Percentiles rank a stretch among this genome's conserved stretches.
phyloP scores from a whole-genome alignment of 1,284 basidiomycete species.

The Rhodofomes roseus region DNA sequence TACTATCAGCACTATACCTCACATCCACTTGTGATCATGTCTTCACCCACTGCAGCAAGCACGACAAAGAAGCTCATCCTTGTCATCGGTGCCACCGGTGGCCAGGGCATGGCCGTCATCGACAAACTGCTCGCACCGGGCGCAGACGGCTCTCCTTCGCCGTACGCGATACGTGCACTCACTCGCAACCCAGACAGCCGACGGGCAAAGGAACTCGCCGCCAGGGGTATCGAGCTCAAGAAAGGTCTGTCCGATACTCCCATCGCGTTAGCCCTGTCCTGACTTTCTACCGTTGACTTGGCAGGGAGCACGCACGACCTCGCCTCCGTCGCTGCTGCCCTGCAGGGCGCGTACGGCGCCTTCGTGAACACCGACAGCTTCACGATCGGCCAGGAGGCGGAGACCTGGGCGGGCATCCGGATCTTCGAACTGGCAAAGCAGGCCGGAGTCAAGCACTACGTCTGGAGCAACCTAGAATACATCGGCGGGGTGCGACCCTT shows the following conservation, averaged over 20 bases:
- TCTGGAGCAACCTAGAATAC: slow-evolving; percentile 48
- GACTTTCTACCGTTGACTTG: neutral
- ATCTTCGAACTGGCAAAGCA: slow-evolving; percentile 47
- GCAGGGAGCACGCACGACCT: slow-evolving; percentile 27
- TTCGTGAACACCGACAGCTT: slow-evolving; percentile 47
- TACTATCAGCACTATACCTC: too few relatives aligned
- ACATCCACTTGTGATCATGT: too few relatives aligned
- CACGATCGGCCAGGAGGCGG: slow-evolving; percentile 40
- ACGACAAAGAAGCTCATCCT: slow-evolving; percentile 40
- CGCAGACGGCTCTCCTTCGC: slow-evolving; percentile 37
- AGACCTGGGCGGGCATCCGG: slow-evolving; percentile 39
- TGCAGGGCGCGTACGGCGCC: slow-evolving; percentile 42
- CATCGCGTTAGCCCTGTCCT: too few relatives aligned
- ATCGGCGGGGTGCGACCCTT: too few relatives aligned
- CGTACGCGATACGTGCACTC: slow-evolving; percentile 43
- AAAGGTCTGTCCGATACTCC: slow-evolving; percentile 31
- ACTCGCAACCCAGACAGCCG: slow-evolving; percentile 36
- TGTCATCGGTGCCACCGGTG: slow-evolving; percentile 48
- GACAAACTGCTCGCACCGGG: slow-evolving; percentile 36
- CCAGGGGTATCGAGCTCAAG: slow-evolving; percentile 37
- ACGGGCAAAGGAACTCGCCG: slow-evolving; percentile 27
- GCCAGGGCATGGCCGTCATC: slow-evolving; percentile 42
- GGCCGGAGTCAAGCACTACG: slow-evolving; percentile 37
- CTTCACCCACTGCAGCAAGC: too few relatives aligned
- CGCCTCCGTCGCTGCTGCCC: slow-evolving; percentile 27